These are phyloP conservation scores for Podaxis sp. DNA, from an alignment of 768 basidiomycete species.

Conservation along the genomic window DNA sequence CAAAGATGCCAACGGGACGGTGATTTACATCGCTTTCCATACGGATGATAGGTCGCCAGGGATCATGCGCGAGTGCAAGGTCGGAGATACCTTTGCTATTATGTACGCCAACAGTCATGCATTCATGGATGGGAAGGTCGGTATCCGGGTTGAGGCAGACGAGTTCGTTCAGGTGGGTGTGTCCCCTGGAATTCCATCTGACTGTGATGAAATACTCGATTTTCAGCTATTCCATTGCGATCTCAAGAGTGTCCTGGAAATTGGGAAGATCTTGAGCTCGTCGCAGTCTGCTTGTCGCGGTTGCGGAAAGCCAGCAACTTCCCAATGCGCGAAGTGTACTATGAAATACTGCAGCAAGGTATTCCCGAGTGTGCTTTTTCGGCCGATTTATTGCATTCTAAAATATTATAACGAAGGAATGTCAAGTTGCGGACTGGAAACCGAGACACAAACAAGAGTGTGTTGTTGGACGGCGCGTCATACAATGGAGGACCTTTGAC, in stretches of 20 bases:
- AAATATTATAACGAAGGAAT: not conserved
- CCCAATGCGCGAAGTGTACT: conserved; percentile 7
- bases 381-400: not conserved
- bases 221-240: conserved; percentile 2
- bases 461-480: not conserved
- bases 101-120: conserved; percentile 20
- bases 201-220: not conserved
- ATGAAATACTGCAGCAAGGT: conserved; percentile 14
- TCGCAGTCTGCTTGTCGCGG: not conserved
- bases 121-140: conserved; percentile 20
- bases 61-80: conserved; percentile 8
- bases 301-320: conserved; percentile 9
- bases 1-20: conserved; percentile 16
- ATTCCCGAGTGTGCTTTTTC: not conserved
- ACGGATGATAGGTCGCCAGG: conserved; percentile 17
- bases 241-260: not conserved
- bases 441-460: conserved; percentile 14
- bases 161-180: conserved; percentile 5
- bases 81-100: conserved; percentile 18
- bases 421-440: conserved; percentile 12
- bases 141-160: conserved; percentile 15
- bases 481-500: conserved; percentile 8
- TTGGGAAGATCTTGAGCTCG: not conserved
- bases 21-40: conserved; percentile 16
- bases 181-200: not conserved